A percentile compares a stretch with the other conserved stretches of the same genome.
Conservation (phyloP, 2,329 filamentous ascomycete species). For the Pseudogymnoascus sp. region DNA sequence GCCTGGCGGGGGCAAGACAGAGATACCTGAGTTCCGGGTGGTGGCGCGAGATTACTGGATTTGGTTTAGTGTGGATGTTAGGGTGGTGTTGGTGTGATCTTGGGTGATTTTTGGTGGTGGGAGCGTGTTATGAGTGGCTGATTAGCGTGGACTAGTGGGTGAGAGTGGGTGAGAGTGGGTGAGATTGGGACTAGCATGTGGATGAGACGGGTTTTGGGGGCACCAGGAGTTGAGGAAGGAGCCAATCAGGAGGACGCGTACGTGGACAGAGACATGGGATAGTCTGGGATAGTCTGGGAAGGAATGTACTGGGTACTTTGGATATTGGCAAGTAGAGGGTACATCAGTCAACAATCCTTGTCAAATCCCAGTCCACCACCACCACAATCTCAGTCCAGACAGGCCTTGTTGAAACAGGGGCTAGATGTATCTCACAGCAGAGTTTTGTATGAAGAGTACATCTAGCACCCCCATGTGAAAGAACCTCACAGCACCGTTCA, state of each 20-base stretch:
- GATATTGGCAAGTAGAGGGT: background rate
- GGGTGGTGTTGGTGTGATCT: slow-evolving; percentile 4
- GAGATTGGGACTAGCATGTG: background rate
- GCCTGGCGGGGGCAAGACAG: slow-evolving; percentile 5
- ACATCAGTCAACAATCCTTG: background rate
- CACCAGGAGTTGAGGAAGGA: slow-evolving; percentile 1
- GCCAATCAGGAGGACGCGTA: background rate
- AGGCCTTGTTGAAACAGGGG: background rate
- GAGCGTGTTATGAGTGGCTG: slow-evolving; percentile 7
- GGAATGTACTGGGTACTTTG: background rate
- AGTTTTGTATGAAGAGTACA: background rate
- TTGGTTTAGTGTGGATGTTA: background rate
- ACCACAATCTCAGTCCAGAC: background rate
- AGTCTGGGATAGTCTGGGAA: background rate
- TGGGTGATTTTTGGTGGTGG: slow-evolving; percentile 6
- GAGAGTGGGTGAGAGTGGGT: background rate
- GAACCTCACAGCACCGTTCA: no score
- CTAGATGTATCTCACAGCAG: background rate
- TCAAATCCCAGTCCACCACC: no score
- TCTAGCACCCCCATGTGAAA: no score
- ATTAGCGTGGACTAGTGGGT: background rate
- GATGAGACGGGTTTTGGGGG: slow-evolving; percentile 1
- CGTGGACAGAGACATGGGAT: background rate
- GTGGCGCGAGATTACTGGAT: background rate
- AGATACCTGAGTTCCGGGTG: background rate